Conservation (phyloP, 1,139 yeast genomes). For the Magnusiomyces sp. region DNA sequence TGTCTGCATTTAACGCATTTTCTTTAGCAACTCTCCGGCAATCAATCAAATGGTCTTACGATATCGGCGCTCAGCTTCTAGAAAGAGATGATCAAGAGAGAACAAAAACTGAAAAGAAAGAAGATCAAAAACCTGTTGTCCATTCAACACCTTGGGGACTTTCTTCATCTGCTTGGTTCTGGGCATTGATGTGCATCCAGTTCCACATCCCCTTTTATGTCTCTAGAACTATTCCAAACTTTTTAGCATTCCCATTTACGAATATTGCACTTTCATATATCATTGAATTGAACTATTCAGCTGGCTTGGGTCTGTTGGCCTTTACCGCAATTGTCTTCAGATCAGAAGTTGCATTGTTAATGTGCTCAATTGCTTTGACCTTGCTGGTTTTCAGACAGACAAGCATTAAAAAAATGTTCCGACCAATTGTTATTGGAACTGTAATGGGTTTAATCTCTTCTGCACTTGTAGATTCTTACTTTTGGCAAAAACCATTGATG, state of each 20-base stretch:
- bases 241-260: conserved; percentile 71
- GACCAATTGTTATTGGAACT: conserved; percentile 46
- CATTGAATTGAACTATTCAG: conserved; percentile 41
- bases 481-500: conserved; percentile 48
- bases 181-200: conserved; percentile 51
- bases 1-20: conserved; percentile 29
- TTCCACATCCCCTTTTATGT: conserved; percentile 75
- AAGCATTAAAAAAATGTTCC: conserved; percentile 32
- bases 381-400: conserved; percentile 37
- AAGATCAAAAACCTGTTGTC: background rate
- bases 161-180: conserved; percentile 41
- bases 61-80: background rate
- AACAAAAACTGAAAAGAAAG: conserved; percentile 2
- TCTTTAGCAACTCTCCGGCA: conserved; percentile 25
- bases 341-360: conserved; percentile 59
- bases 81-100: conserved; percentile 13
- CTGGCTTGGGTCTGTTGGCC: conserved; percentile 51
- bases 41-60: conserved; percentile 17
- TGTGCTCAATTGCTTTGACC: conserved; percentile 36
- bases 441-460: conserved; percentile 46
- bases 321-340: conserved; percentile 65
- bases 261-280: conserved; percentile 46
- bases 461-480: conserved; percentile 56
- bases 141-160: background rate
- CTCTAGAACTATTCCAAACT: conserved; percentile 79